These are phyloP conservation scores for Mycocentrospora acerina DNA, from an alignment of 2,329 filamentous ascomycete genomes.

Conservation along the genomic window DNA sequence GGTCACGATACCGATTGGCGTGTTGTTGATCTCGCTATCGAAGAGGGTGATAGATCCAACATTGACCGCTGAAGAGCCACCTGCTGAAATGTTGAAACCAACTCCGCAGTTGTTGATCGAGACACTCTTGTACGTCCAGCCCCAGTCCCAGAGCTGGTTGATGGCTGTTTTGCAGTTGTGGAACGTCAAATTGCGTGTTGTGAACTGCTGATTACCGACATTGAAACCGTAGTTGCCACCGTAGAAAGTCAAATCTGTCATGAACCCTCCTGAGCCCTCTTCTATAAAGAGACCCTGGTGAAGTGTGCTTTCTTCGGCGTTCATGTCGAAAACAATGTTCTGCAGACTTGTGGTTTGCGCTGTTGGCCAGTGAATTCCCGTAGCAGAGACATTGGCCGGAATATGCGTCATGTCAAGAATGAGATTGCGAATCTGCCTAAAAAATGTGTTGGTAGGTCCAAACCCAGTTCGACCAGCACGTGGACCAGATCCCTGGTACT, in stretches of 20 bases:
- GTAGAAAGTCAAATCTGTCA: slow-evolving; percentile 49
- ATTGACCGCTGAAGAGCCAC: slow-evolving; percentile 41
- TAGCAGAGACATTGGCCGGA: slow-evolving; percentile 47
- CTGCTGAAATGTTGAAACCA: slow-evolving; percentile 52
- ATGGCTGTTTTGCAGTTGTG: slow-evolving; percentile 56
- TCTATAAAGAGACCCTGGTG: slow-evolving; percentile 50
- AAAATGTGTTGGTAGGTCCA: slow-evolving; percentile 63
- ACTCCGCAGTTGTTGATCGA: slow-evolving; percentile 55
- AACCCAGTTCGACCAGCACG: slow-evolving; percentile 41
- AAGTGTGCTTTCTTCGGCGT: slow-evolving; percentile 47
- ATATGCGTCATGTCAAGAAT: slow-evolving; percentile 61
- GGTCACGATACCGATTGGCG: slow-evolving; percentile 53
- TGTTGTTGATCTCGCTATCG: slow-evolving; percentile 57
- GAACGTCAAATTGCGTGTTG: slow-evolving; percentile 59
- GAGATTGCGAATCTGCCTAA: slow-evolving; percentile 65
- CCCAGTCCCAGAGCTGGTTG: slow-evolving; percentile 62
- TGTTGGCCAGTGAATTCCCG: slow-evolving; percentile 50
- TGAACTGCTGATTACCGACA: slow-evolving; percentile 55
- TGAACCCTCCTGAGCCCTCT: slow-evolving; percentile 48
- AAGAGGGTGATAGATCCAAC: slow-evolving; percentile 60
- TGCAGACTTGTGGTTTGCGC: slow-evolving; percentile 50
- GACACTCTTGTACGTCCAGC: slow-evolving; percentile 57
- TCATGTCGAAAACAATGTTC: slow-evolving; percentile 49
- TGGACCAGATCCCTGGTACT: slow-evolving; percentile 44
- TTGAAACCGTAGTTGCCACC: slow-evolving; percentile 46